Evolutionary conservation across 768 basidiomycete species (phyloP).

Genomic region (Cubamyces sp.): DNA sequence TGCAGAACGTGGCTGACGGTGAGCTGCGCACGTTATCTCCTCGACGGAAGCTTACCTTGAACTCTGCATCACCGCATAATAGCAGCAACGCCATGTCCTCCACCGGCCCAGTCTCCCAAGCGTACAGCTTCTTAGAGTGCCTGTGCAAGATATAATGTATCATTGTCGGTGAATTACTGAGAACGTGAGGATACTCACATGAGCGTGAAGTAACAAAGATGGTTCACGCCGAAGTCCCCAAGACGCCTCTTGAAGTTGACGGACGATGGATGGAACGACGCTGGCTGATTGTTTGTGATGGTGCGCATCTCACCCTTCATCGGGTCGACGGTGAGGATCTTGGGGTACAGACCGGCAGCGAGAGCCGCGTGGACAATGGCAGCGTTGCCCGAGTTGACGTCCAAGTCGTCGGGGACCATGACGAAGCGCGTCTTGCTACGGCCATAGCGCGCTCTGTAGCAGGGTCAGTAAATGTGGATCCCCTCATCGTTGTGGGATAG

Average conservation of each 20-base stretch:
- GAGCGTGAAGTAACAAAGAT: constrained; percentile 85
- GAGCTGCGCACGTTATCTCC: background rate
- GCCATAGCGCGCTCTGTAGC: constrained; percentile 68
- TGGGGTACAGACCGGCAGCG: constrained; percentile 88
- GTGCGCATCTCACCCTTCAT: constrained; percentile 69
- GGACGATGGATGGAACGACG: constrained; percentile 87
- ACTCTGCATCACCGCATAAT: constrained; percentile 89
- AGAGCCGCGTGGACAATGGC: constrained; percentile 80
- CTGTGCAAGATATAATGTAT: constrained; percentile 43
- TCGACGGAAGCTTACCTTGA: constrained; percentile 59
- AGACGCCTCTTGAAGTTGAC: constrained; percentile 80
- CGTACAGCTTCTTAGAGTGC: constrained; percentile 93
- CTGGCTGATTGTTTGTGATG: constrained; percentile 78
- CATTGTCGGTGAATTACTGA: constrained; percentile 13
- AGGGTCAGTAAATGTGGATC: background rate
- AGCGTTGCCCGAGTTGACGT: constrained; percentile 68
- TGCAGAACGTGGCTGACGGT: constrained; percentile 37
- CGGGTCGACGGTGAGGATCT: constrained; percentile 75
- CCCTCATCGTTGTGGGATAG: background rate
- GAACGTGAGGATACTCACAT: constrained; percentile 54
- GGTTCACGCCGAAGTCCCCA: constrained; percentile 71
- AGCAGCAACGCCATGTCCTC: constrained; percentile 83
- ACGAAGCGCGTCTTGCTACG: constrained; percentile 80
- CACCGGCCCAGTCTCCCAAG: constrained; percentile 90
- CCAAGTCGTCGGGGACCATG: constrained; percentile 67